phyloP scores from a whole-genome alignment of 1,284 basidiomycete species.

The Neonothopanus nambi region DNA sequence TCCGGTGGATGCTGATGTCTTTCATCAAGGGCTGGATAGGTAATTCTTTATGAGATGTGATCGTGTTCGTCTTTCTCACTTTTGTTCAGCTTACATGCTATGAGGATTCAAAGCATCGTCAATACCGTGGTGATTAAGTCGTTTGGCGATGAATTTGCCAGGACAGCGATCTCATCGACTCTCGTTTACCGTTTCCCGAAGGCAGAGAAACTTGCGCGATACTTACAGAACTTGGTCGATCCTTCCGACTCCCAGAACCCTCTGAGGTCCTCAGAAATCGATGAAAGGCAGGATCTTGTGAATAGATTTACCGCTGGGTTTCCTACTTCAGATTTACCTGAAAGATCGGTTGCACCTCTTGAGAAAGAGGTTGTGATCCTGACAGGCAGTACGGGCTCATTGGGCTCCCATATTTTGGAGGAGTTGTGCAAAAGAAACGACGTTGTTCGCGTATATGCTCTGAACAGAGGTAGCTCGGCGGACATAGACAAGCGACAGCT shows the following conservation, averaged over 20 bases:
- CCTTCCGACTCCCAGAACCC: background rate
- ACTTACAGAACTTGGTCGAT: background rate
- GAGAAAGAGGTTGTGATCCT: constrained; percentile 21
- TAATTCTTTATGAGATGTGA: background rate
- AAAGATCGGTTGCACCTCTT: background rate
- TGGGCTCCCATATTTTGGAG: constrained; percentile 25
- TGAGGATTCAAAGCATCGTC: background rate
- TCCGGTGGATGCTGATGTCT: background rate
- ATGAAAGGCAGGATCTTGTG: background rate
- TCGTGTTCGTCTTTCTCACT: background rate
- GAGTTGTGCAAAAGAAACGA: background rate
- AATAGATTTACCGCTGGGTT: background rate
- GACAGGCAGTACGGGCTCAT: constrained; percentile 27
- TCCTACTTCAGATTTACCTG: background rate
- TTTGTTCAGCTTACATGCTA: background rate
- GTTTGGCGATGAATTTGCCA: background rate
- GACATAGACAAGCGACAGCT: background rate
- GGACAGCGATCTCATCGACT: background rate
- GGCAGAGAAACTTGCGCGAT: background rate
- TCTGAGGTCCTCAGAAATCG: background rate
- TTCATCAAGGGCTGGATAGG: background rate
- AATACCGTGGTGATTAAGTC: background rate
- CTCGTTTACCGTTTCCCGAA: background rate
- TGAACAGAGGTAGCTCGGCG: background rate
- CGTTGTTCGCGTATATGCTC: background rate